Evolutionary conservation across 768 basidiomycete genomes (phyloP).

Genomic region (Boletus insuetus): DNA sequence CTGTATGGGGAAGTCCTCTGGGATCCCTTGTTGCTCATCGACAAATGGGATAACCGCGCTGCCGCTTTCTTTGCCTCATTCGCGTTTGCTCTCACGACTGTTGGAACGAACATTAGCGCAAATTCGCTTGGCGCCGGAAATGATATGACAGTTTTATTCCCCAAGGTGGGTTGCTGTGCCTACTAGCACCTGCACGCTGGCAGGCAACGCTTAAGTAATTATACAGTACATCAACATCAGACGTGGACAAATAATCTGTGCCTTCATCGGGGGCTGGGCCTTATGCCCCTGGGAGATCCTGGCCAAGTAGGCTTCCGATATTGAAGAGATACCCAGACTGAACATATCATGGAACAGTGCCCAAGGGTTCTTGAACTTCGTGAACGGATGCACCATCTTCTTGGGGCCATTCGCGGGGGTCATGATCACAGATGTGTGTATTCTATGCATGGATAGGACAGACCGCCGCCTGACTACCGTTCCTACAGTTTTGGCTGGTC

Average conservation of each 20-base stretch:
- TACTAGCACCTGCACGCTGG: background rate
- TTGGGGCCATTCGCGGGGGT: constrained; percentile 83
- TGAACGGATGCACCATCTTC: constrained; percentile 84
- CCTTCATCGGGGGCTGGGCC: constrained; percentile 79
- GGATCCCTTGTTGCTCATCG: constrained; percentile 76
- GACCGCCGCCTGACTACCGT: background rate
- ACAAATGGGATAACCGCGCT: constrained; percentile 81
- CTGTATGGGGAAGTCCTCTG: constrained; percentile 43
- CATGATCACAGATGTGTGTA: constrained; percentile 54
- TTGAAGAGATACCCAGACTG: background rate
- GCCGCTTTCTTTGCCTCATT: constrained; percentile 83
- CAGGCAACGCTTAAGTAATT: background rate
- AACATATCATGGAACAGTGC: constrained; percentile 34
- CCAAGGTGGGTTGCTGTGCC: constrained; percentile 49
- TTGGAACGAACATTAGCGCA: constrained; percentile 51
- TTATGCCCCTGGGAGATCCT: constrained; percentile 89
- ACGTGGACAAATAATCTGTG: constrained; percentile 77
- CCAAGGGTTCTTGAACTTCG: constrained; percentile 68
- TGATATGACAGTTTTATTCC: constrained; percentile 74
- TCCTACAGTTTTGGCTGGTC: constrained; percentile 69
- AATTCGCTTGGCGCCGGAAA: constrained; percentile 74
- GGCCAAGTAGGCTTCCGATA: constrained; percentile 29
- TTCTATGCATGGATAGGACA: background rate
- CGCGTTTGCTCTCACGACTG: constrained; percentile 48
- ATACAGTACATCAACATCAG: constrained; percentile 60